These are phyloP conservation scores for Termitomyces sp. DNA, from an alignment of 768 basidiomycete genomes.

Conservation along the genomic window DNA sequence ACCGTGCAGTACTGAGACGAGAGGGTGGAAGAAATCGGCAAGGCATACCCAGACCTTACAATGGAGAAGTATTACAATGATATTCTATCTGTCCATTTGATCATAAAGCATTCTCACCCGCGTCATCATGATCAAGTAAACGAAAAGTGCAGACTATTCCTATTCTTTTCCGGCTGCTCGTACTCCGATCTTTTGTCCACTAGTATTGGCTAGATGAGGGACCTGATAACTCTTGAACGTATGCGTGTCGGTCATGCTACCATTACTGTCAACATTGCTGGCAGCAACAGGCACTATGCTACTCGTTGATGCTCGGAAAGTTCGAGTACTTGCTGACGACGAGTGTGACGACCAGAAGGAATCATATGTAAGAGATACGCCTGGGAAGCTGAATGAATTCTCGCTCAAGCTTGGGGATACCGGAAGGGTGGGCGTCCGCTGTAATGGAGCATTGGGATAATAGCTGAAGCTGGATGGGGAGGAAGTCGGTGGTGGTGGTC, in stretches of 20 bases:
- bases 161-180: slow-evolving; percentile 8
- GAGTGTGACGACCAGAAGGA: slow-evolving; percentile 62
- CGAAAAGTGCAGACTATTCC: neutral
- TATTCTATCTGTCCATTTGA: no score
- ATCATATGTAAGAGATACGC: slow-evolving; percentile 51
- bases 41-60: no score
- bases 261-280: neutral
- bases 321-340: slow-evolving; percentile 17
- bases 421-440: slow-evolving; percentile 11
- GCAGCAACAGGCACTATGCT: slow-evolving; percentile 5
- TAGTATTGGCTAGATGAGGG: neutral
- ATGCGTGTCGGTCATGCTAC: neutral
- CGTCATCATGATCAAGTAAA: no score
- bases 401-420: slow-evolving; percentile 9
- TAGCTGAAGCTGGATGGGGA: slow-evolving; percentile 13
- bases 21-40: no score
- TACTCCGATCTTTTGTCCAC: neutral
- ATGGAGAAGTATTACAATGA: no score
- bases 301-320: slow-evolving; percentile 17
- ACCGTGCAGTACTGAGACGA: no score
- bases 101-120: no score
- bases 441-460: slow-evolving; percentile 10
- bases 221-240: slow-evolving; percentile 4
- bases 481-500: slow-evolving; percentile 2
- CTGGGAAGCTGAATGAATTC: slow-evolving; percentile 26